These are phyloP conservation scores for Elsinoe ampelina DNA, from an alignment of 2,329 filamentous ascomycete genomes.

Conservation along the genomic window DNA sequence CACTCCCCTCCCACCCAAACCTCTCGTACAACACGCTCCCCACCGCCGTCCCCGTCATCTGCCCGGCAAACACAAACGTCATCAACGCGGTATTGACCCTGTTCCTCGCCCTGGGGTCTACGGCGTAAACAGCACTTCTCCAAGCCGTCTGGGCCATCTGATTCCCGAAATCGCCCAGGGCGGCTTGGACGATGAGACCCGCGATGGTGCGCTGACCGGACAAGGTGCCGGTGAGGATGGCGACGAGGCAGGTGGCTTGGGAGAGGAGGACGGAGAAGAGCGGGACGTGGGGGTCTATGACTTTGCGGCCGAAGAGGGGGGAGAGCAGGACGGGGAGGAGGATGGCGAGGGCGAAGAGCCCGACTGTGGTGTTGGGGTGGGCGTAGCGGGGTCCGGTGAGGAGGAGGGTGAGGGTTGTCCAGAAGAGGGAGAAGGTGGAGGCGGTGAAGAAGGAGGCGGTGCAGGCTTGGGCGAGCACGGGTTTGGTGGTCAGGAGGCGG, in stretches of 20 bases:
- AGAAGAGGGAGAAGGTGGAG: slow-evolving; percentile 56
- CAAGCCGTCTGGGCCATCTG: slow-evolving; percentile 69
- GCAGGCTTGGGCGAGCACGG: slow-evolving; percentile 60
- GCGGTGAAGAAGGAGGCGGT: slow-evolving; percentile 55
- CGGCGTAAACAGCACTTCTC: slow-evolving; percentile 57
- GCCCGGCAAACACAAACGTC: slow-evolving; percentile 64
- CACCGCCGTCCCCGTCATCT: slow-evolving; percentile 54
- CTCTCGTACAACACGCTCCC: slow-evolving; percentile 47
- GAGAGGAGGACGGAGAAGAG: slow-evolving; percentile 58
- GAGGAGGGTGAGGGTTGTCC: slow-evolving; percentile 72
- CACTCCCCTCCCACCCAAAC: slow-evolving; percentile 48
- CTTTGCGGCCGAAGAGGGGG: slow-evolving; percentile 59
- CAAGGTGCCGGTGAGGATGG: slow-evolving; percentile 59
- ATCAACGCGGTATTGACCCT: slow-evolving; percentile 76
- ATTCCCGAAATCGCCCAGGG: slow-evolving; percentile 60
- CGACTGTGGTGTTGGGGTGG: slow-evolving; percentile 59
- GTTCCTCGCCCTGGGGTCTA: slow-evolving; percentile 63
- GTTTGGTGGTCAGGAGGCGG: slow-evolving; percentile 53
- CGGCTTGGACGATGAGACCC: slow-evolving; percentile 62
- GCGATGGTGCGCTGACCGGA: slow-evolving; percentile 56
- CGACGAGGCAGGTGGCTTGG: slow-evolving; percentile 48
- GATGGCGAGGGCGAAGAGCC: slow-evolving; percentile 69
- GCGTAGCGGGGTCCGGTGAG: slow-evolving; percentile 60
- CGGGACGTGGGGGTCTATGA: slow-evolving; percentile 63
- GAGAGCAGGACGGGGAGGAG: slow-evolving; percentile 58